These are phyloP conservation scores for Populus hybrid DNA, from an alignment of 441 rosid species.

Conservation along the genomic window DNA sequence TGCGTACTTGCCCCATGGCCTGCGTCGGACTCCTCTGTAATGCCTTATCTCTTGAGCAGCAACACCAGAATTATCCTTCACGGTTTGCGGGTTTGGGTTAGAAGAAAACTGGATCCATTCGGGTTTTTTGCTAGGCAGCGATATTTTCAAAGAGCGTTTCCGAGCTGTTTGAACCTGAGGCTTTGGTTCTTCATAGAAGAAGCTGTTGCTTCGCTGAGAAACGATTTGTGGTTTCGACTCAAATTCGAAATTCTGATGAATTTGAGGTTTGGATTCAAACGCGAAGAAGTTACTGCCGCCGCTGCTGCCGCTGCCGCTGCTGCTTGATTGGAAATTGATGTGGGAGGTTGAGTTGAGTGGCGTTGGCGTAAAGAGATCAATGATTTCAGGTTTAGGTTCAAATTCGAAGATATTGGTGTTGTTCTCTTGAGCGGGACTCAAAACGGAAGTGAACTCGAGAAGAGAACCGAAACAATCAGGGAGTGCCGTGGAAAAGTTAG, in stretches of 20 bases:
- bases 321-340: background rate
- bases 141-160: slow-evolving; percentile 46
- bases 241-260: background rate
- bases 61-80: background rate
- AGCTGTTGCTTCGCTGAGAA: background rate
- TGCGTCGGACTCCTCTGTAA: slow-evolving; percentile 80
- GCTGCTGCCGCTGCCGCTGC: background rate
- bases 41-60: slow-evolving; percentile 38
- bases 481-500: background rate
- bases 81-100: slow-evolving; percentile 11
- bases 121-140: slow-evolving; percentile 36
- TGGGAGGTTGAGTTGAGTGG: background rate
- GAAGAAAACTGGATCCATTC: slow-evolving; percentile 46
- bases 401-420: background rate
- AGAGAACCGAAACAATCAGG: background rate
- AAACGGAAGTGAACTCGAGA: background rate
- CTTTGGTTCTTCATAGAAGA: background rate
- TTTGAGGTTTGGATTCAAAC: slow-evolving; percentile 5
- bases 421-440: background rate
- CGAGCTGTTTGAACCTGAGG: slow-evolving; percentile 25
- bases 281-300: background rate
- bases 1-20: slow-evolving; percentile 97
- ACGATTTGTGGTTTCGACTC: slow-evolving; percentile 5
- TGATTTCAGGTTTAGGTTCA: slow-evolving; percentile 9
- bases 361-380: background rate